Evolutionary conservation across 2,329 filamentous ascomycete genomes (phyloP).

Genomic region (Penicillium sp.): DNA sequence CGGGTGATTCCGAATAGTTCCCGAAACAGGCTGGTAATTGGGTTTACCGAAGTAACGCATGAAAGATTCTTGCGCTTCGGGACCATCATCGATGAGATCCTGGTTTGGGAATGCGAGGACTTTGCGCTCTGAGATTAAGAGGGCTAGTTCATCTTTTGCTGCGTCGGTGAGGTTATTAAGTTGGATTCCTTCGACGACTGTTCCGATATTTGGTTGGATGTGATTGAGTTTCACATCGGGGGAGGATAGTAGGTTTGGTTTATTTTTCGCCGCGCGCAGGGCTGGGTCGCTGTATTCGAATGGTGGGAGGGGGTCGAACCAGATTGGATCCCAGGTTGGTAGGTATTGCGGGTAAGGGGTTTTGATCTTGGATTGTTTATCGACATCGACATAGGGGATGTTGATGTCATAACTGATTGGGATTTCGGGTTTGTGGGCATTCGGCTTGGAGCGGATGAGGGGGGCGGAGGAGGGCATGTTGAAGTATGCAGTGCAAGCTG

Average conservation of each 20-base stretch:
- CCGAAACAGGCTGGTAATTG: conserved; percentile 51
- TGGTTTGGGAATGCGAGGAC: conserved; percentile 58
- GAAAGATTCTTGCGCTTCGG: conserved; percentile 48
- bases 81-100: conserved; percentile 52
- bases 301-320: conserved; percentile 50
- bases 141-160: conserved; percentile 58
- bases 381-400: conserved; percentile 52
- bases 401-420: conserved; percentile 54
- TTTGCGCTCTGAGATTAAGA: conserved; percentile 71
- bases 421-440: conserved; percentile 32
- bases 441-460: conserved; percentile 33
- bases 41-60: conserved; percentile 52
- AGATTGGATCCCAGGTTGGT: conserved; percentile 52
- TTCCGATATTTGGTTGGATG: conserved; percentile 50
- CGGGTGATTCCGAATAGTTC: conserved; percentile 45
- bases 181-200: conserved; percentile 50
- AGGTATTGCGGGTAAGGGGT: conserved; percentile 52
- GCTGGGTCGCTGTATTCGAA: conserved; percentile 54
- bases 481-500: too few relatives aligned
- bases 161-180: conserved; percentile 52
- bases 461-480: conserved; percentile 41
- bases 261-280: conserved; percentile 47
- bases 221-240: conserved; percentile 37
- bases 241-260: conserved; percentile 38
- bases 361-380: conserved; percentile 41